These are phyloP conservation scores for Aspergillus texensis DNA, from an alignment of 2,329 filamentous ascomycete genomes.

Conservation along the genomic window DNA sequence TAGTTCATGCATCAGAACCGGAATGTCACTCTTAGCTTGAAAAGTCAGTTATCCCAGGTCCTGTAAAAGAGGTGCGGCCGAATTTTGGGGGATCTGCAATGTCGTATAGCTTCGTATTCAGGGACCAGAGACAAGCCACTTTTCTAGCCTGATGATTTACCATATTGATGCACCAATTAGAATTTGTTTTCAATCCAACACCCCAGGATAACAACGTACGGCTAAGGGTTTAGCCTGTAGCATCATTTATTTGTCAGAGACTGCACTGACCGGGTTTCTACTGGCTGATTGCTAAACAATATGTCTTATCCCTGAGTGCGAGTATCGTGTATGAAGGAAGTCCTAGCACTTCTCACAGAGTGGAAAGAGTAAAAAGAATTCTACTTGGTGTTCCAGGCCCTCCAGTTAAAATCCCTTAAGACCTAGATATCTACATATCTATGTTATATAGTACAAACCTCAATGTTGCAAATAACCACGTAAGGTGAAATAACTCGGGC, in stretches of 20 bases:
- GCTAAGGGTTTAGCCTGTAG: not conserved
- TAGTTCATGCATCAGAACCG: not conserved
- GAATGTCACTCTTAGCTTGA: not conserved
- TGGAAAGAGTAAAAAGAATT: not conserved
- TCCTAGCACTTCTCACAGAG: not conserved
- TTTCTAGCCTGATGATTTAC: not conserved
- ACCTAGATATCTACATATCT: no score
- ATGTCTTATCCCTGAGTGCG: no score
- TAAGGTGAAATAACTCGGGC: no score
- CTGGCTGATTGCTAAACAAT: not conserved
- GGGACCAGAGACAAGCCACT: not conserved
- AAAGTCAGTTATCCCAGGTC: not conserved
- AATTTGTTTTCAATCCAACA: not conserved
- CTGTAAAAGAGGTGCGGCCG: not conserved
- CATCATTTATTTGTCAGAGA: not conserved
- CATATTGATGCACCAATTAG: not conserved
- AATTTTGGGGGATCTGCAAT: not conserved
- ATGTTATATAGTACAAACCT: no score
- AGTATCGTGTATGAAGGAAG: not conserved
- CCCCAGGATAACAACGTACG: not conserved
- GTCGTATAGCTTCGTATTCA: slow-evolving; percentile 3
- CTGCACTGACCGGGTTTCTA: not conserved
- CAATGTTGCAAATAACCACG: no score
- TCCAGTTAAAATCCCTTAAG: no score
- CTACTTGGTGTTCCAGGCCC: no score